Evolutionary conservation across 1,284 basidiomycete species (phyloP).

Genomic region (Fereydounia khargensis): DNA sequence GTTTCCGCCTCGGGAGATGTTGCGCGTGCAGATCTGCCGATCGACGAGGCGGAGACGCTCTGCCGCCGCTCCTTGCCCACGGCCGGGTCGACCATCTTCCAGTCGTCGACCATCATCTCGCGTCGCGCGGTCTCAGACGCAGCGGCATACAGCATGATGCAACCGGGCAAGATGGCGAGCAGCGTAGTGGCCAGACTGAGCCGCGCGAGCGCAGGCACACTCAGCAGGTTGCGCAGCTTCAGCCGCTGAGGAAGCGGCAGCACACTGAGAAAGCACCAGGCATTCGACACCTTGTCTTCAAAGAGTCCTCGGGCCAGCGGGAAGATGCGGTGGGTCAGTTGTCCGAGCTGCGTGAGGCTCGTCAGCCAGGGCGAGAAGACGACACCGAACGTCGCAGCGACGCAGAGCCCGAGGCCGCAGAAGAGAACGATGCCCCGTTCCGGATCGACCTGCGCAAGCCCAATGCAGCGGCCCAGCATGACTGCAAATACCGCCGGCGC

Average conservation of each 20-base stretch:
- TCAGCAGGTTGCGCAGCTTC: constrained; percentile 41
- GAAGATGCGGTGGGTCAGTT: constrained; percentile 78
- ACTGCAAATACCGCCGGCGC: constrained; percentile 67
- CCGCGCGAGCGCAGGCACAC: constrained; percentile 44
- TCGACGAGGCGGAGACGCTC: background rate
- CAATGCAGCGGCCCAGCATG: constrained; percentile 62
- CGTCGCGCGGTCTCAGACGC: constrained; percentile 42
- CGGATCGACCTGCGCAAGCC: constrained; percentile 74
- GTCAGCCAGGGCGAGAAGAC: constrained; percentile 75
- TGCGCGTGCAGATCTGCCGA: too few species aligned
- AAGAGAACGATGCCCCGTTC: constrained; percentile 67
- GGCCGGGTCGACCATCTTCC: constrained; percentile 3
- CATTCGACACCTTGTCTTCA: constrained; percentile 94
- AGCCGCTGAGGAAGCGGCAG: constrained; percentile 39
- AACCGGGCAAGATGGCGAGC: constrained; percentile 51
- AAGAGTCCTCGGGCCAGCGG: constrained; percentile 86
- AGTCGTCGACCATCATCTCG: constrained; percentile 44
- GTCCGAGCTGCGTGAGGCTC: constrained; percentile 62
- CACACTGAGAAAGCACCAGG: constrained; percentile 66
- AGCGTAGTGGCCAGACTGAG: constrained; percentile 58
- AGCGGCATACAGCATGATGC: constrained; percentile 43
- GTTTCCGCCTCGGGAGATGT: too few species aligned
- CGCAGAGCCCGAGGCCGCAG: constrained; percentile 65
- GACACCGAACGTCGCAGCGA: constrained; percentile 64
- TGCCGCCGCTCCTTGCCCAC: background rate